Base-by-base conservation (phyloP, 2,329 filamentous ascomycete genomes). In the Colletotrichum chlorophyti region DNA sequence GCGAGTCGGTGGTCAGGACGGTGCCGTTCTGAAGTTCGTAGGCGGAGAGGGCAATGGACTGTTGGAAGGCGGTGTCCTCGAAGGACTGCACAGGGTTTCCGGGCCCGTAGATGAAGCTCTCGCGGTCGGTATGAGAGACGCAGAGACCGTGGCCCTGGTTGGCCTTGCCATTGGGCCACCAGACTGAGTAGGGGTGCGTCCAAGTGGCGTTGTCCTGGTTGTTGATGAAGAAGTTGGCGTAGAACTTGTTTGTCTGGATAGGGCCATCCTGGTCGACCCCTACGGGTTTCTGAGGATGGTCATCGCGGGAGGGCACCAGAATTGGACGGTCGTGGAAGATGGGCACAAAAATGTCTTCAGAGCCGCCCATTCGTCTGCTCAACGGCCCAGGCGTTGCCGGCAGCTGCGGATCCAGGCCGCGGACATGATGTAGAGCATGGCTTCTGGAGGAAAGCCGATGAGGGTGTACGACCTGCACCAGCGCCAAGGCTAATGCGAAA, bases 21-120 rank as follows among this genome's bases (percentile, higher is more conserved):
- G 88, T 89, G 4, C 72, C 77, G 2, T 72, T 63, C 7, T 78
- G 81, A 9, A 96, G 79, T 67, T 93, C 90, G 1, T 73, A 69
- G 0, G 91, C 91, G 0, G 90, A 91, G 7, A 96, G 72, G n/a
- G 89, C 81, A 6, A 96, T 66, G 1, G 88, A 89, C 65, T 92
- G 87, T 35, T 91, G 85, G 0, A 55, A 49, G 1, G 11, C 7
- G 1, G 55, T 29, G 2, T 49, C 55, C 19, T 55, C 42, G n/a
- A 59, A 59, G 2, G 58, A 61, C 12, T 87, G 87, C 24, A 91
- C 76, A 1, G 91, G 91, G 63, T 88, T 91, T 11, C 75, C 71
- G 49, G 78, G 76, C 5, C 89, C 90, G 65, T 81, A 87, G 1
- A 84, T 84, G 47, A 87, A 74, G 68, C 91, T 83, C 27, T 73